These are phyloP conservation scores for Metroxylon sagu DNA, from an alignment of 176 grass and related monocot genomes.

Conservation along the genomic window DNA sequence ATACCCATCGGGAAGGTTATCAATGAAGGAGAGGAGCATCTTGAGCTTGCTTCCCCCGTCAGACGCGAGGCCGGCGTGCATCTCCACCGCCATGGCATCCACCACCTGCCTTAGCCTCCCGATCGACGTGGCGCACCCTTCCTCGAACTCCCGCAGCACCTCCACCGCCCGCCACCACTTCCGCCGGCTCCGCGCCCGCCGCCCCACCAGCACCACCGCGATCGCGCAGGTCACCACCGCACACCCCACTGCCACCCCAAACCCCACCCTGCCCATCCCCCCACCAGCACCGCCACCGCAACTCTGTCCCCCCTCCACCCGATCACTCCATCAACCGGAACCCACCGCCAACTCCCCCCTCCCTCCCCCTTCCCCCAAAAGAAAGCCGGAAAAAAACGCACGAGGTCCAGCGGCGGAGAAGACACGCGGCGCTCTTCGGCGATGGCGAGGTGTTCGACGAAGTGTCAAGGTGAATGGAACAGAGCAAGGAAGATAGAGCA, in stretches of 20 bases:
- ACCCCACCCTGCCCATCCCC: constrained; percentile 27
- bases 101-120: constrained; percentile 44
- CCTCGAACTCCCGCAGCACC: constrained; percentile 40
- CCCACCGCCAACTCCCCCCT: background rate
- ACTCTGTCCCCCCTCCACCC: constrained; percentile 15
- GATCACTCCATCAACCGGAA: background rate
- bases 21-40: constrained; percentile 67
- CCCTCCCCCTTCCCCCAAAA: too few species aligned
- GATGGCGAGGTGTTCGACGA: background rate
- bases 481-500: too few species aligned
- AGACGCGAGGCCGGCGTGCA: constrained; percentile 53
- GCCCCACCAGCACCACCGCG: constrained; percentile 27
- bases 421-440: too few species aligned
- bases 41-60: constrained; percentile 65
- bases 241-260: constrained; percentile 36
- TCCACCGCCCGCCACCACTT: constrained; percentile 38
- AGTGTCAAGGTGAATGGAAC: background rate
- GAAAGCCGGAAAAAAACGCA: too few species aligned
- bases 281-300: background rate
- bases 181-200: constrained; percentile 23
- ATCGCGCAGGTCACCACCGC: constrained; percentile 36
- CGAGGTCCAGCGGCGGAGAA: too few species aligned
- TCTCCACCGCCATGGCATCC: constrained; percentile 60
- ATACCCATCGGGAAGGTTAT: constrained; percentile 45
- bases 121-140: constrained; percentile 43